Evolutionary conservation across 2,329 filamentous ascomycete genomes (phyloP).

Genomic region (Xylaria sp.): DNA sequence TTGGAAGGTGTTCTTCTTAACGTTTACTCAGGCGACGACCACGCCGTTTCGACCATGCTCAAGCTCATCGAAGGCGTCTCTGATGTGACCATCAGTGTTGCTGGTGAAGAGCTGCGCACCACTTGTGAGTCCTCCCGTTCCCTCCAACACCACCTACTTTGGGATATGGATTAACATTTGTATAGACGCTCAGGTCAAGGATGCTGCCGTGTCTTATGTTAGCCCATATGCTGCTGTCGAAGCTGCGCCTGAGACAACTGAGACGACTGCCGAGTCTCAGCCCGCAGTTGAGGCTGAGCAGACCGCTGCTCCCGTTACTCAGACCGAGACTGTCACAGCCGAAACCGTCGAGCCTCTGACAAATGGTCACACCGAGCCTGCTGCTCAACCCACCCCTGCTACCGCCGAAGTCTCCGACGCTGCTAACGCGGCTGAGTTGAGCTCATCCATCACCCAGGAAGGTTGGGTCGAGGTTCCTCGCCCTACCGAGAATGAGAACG

Average conservation of each 20-base stretch:
- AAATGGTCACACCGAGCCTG: conserved; percentile 41
- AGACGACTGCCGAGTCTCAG: conserved; percentile 33
- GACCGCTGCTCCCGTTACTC: conserved; percentile 59
- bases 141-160: background rate
- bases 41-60: conserved; percentile 67
- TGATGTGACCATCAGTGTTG: conserved; percentile 60
- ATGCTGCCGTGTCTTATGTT: conserved; percentile 48
- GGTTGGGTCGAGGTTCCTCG: conserved; percentile 72
- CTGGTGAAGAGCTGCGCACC: conserved; percentile 59
- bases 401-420: conserved; percentile 51
- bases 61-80: conserved; percentile 70
- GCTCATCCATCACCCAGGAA: conserved; percentile 49
- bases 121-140: conserved; percentile 56
- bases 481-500: conserved; percentile 67
- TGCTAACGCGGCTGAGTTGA: conserved; percentile 53
- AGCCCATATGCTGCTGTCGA: conserved; percentile 32
- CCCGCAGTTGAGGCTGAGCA: conserved; percentile 51
- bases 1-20: conserved; percentile 74
- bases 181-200: conserved; percentile 55
- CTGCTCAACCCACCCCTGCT: conserved; percentile 35
- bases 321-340: conserved; percentile 59
- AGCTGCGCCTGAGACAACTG: conserved; percentile 26
- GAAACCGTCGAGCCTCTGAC: conserved; percentile 36
- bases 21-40: conserved; percentile 73
- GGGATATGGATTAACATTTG: conserved; percentile 22